Evolutionary conservation across 768 basidiomycete species (phyloP).

Genomic region (Hypsizygus marmoreus): DNA sequence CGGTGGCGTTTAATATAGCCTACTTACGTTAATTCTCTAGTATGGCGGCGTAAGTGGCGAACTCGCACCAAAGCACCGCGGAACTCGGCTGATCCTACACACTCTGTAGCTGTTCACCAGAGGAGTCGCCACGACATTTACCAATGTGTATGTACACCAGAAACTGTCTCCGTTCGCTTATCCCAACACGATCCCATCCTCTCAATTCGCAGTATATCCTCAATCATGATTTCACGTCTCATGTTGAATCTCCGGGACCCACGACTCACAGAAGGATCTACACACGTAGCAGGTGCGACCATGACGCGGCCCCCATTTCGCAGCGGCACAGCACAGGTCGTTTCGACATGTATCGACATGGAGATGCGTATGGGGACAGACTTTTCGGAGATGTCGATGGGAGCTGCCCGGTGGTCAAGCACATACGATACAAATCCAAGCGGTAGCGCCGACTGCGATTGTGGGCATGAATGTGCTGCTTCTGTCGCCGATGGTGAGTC

Average conservation of each 20-base stretch:
- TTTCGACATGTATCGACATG: too few species aligned
- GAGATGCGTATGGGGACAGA: too few species aligned
- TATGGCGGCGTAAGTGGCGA: conserved; percentile 36
- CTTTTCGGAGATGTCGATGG: too few species aligned
- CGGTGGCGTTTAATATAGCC: neutral
- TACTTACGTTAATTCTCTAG: conserved; percentile 16
- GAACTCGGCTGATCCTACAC: neutral
- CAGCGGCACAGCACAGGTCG: too few species aligned
- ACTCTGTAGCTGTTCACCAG: conserved; percentile 30
- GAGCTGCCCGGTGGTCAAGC: too few species aligned
- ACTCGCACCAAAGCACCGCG: neutral
- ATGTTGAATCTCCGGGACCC: conserved; percentile 46
- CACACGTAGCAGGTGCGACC: conserved; percentile 1
- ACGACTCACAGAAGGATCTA: neutral
- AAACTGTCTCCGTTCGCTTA: neutral
- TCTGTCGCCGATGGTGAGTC: too few species aligned
- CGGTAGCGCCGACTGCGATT: too few species aligned
- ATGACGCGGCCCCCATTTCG: neutral
- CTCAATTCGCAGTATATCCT: conserved; percentile 30
- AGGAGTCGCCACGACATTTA: conserved; percentile 33
- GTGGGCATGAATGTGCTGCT: too few species aligned
- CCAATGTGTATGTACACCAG: conserved; percentile 36
- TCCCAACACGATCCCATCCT: neutral
- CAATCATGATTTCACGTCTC: conserved; percentile 39
- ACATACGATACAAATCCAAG: too few species aligned